Evolutionary conservation across 768 basidiomycete species (phyloP).

Genomic region (Lactarius sp.): DNA sequence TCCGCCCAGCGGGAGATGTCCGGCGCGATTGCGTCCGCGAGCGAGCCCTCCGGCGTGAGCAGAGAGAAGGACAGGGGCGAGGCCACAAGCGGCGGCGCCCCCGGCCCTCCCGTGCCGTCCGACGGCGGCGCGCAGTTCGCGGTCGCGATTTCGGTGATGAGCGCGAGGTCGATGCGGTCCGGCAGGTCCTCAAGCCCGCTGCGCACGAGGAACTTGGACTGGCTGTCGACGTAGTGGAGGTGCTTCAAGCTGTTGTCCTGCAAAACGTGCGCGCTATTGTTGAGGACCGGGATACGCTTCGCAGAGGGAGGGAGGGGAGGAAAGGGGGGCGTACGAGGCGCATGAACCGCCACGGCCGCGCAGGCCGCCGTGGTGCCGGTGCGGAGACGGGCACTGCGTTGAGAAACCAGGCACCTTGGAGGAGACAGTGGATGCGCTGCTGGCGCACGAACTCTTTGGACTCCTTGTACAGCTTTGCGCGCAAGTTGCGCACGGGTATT

Average conservation of each 20-base stretch:
- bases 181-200: constrained; percentile 83
- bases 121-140: constrained; percentile 68
- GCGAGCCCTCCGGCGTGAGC: constrained; percentile 30
- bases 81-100: constrained; percentile 29
- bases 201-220: constrained; percentile 72
- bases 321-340: constrained; percentile 52
- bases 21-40: constrained; percentile 35
- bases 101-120: constrained; percentile 38
- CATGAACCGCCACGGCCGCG: constrained; percentile 80
- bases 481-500: constrained; percentile 77
- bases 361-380: constrained; percentile 48
- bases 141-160: constrained; percentile 75
- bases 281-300: background rate
- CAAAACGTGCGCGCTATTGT: background rate
- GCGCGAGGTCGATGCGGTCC: constrained; percentile 75
- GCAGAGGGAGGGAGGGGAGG: background rate
- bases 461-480: constrained; percentile 82
- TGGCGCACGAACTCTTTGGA: constrained; percentile 86
- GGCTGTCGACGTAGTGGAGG: constrained; percentile 81
- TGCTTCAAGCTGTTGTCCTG: constrained; percentile 77
- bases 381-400: constrained; percentile 55
- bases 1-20: constrained; percentile 79
- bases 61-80: constrained; percentile 31
- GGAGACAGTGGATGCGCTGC: constrained; percentile 81
- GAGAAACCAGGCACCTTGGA: constrained; percentile 91